Conservation (phyloP, 2,329 filamentous ascomycete genomes). For the Trichoderma asperellum region DNA sequence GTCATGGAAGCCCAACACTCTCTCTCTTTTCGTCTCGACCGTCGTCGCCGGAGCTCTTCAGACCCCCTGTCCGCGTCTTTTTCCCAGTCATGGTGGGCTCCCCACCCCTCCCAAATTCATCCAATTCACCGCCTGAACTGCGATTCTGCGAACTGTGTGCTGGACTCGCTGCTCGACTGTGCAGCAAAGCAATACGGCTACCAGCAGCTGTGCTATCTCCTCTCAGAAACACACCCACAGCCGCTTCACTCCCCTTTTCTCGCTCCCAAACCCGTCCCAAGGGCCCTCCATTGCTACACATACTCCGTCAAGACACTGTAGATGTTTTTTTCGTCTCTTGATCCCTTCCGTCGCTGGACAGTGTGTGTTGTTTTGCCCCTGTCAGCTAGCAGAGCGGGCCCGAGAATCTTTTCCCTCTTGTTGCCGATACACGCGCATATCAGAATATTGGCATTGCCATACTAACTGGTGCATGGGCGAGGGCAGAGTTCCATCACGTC, state of each 20-base stretch:
- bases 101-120: not conserved
- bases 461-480: not conserved
- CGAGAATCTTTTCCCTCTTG: slow-evolving; percentile 23
- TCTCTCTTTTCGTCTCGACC: not conserved
- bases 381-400: slow-evolving; percentile 20
- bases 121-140: slow-evolving; percentile 21
- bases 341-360: not conserved
- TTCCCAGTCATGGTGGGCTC: not conserved
- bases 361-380: slow-evolving; percentile 6
- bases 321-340: not conserved
- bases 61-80: not conserved
- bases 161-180: not conserved
- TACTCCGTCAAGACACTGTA: slow-evolving; percentile 6
- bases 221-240: not conserved
- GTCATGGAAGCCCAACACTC: slow-evolving; percentile 10
- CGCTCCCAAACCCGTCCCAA: not conserved
- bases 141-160: not conserved
- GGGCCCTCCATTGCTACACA: slow-evolving; percentile 1
- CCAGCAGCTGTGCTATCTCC: not conserved
- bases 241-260: slow-evolving; percentile 15
- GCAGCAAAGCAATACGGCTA: not conserved
- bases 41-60: not conserved
- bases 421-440: not conserved
- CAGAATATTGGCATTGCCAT: not conserved
- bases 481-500: not conserved